Conservation (phyloP, 176 grass and related monocot species). For the Oryza nivara region DNA sequence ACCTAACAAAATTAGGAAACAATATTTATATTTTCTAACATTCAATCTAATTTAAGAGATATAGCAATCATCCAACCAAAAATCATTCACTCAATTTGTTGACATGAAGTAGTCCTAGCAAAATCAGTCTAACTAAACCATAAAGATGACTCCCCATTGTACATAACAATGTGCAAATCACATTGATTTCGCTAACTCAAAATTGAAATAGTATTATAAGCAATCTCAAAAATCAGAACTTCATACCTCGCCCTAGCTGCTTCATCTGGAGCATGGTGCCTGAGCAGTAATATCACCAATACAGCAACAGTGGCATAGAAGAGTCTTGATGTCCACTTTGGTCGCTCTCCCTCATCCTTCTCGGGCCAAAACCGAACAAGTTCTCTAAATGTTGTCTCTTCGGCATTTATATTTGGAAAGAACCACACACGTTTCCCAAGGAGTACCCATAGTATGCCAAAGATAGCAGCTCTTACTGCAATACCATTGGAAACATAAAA, state of each 20-base stretch:
- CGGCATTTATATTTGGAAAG: slow-evolving; percentile 99
- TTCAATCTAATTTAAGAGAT: not conserved
- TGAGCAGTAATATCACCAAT: slow-evolving; percentile 73
- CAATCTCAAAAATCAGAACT: slow-evolving; percentile 10
- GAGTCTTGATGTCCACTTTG: slow-evolving; percentile 90
- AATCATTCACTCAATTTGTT: not conserved
- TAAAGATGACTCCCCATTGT: not conserved
- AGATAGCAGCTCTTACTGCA: slow-evolving; percentile 88
- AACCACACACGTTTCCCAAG: slow-evolving; percentile 97
- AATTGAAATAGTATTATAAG: not conserved
- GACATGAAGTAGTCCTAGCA: not conserved
- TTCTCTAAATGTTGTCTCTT: slow-evolving; percentile 98
- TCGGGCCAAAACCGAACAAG: slow-evolving; percentile 92
- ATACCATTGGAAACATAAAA: slow-evolving; percentile 33
- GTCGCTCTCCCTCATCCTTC: slow-evolving; percentile 81
- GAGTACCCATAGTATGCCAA: slow-evolving; percentile 78
- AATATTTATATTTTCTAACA: not conserved
- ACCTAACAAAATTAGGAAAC: not conserved
- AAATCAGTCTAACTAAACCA: not conserved
- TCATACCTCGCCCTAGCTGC: slow-evolving; percentile 95
- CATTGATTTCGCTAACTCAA: not conserved
- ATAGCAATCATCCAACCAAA: slow-evolving; percentile 11
- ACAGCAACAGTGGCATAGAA: slow-evolving; percentile 70
- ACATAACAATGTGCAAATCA: not conserved
- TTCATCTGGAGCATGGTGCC: slow-evolving; percentile 98